phyloP scores from a whole-genome alignment of 2,329 filamentous ascomycete genomes.

The Cercospora sp. region DNA sequence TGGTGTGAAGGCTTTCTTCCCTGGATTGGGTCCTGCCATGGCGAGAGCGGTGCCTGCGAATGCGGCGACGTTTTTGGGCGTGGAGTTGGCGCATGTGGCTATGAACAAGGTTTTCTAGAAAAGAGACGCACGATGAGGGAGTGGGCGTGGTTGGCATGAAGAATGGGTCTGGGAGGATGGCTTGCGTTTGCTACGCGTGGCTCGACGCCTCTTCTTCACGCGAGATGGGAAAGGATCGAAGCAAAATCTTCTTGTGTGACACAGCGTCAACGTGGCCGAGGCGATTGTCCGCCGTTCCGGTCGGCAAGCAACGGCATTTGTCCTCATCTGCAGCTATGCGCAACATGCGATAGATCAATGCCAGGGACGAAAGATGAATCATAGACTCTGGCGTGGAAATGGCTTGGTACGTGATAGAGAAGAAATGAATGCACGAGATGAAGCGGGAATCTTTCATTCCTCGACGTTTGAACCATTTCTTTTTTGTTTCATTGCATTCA shows the following conservation, averaged over 20 bases:
- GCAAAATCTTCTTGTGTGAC: background rate
- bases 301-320: background rate
- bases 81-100: constrained; percentile 78
- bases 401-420: background rate
- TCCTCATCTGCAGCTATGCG: background rate
- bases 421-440: background rate
- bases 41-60: constrained; percentile 93
- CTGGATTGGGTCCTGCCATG: constrained; percentile 89
- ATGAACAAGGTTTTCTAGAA: constrained; percentile 75
- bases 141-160: background rate
- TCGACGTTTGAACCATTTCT: background rate
- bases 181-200: background rate
- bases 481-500: background rate
- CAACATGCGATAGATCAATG: background rate
- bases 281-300: background rate
- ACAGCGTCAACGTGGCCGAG: background rate
- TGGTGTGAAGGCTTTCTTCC: constrained; percentile 92
- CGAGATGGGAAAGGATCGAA: background rate
- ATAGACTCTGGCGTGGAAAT: background rate
- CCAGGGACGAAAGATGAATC: background rate
- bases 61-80: constrained; percentile 87
- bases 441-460: background rate
- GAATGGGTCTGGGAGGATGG: background rate
- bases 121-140: background rate
- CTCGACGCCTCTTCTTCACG: background rate